Base-by-base conservation (phyloP, 768 basidiomycete species). In the Lactarius quietus region DNA sequence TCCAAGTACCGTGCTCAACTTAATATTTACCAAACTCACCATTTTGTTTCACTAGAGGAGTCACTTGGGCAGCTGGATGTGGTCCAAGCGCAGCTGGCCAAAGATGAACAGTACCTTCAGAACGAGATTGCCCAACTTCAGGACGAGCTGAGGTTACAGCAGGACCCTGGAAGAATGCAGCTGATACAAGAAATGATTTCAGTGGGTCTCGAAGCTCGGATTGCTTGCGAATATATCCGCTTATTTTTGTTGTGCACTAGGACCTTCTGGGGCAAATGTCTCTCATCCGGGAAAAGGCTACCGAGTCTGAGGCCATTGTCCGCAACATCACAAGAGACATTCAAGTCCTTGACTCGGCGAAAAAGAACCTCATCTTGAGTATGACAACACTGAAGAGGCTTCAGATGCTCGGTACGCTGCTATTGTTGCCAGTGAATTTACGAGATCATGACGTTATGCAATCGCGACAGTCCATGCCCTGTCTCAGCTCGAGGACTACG, bases 291-390 rank as follows among this genome's bases (percentile, higher is more conserved):
- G 95, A 98, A 77, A 98, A 98, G 73, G 95, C 96, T 0, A 92
- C 93, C 1, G 97, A 99, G 74, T 95, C 93, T 3, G 97, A 98
- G 72, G 94, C 94, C 1, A 93, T 98, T 56, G 97, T 98, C 29
- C 84, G 90, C 60, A 87, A 93, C 70, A 97, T 98, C 69, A 99
- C 97, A 2, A 90, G 92, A 69, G 97, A 99, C 75, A 98, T 99
- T 56, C 95, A 98, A 74, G 85, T 90, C 6, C 81, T 99, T 36
- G 97, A 98, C 74, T 78, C 91, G 39, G 95, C 93, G 20, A 98
- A 98, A 83, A 89, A 87, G 78, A 97, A 98, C 72, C 83, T 99
- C 57, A 88, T 92, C 23, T 77, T 85, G 29, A 92, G 91, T 71
- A 95, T 98, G 86, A 95, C 91, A 7, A 88, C 88, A 2, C 76